phyloP scores from a whole-genome alignment of 1,284 basidiomycete genomes.

The Irpex rosettiformis region DNA sequence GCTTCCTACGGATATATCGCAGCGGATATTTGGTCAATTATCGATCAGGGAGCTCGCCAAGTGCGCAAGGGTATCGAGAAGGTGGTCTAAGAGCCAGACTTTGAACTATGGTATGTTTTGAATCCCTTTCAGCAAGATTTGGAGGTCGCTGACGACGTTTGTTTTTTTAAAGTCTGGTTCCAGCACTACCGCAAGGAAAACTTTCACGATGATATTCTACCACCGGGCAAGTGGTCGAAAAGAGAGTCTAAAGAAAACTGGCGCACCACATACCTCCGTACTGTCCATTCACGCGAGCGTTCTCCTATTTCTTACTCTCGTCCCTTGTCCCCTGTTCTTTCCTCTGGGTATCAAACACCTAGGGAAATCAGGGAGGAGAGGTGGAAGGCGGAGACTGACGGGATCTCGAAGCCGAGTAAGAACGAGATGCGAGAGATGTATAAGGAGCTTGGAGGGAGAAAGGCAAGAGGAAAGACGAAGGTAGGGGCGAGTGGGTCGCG shows the following conservation, averaged over 20 bases:
- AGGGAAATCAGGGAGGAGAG: slow-evolving; percentile 71
- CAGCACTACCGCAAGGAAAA: slow-evolving; percentile 79
- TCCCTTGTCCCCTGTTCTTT: slow-evolving; percentile 46
- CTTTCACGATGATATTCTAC: slow-evolving; percentile 72
- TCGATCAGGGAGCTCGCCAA: slow-evolving; percentile 66
- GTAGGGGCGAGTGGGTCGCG: slow-evolving; percentile 64
- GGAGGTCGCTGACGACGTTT: neutral
- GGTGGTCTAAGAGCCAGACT: slow-evolving; percentile 85
- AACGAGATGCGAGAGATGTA: slow-evolving; percentile 85
- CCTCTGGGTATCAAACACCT: slow-evolving; percentile 76
- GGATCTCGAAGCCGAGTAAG: slow-evolving; percentile 58
- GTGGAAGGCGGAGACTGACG: slow-evolving; percentile 61
- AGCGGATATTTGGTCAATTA: slow-evolving; percentile 69
- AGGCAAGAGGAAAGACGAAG: slow-evolving; percentile 62
- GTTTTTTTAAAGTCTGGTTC: slow-evolving; percentile 73
- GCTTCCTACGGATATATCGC: slow-evolving; percentile 78
- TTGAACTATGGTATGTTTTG: slow-evolving; percentile 76
- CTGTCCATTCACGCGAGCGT: slow-evolving; percentile 40
- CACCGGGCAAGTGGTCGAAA: slow-evolving; percentile 82
- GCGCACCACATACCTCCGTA: slow-evolving; percentile 57
- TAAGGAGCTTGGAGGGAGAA: slow-evolving; percentile 84
- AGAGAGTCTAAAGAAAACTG: slow-evolving; percentile 83
- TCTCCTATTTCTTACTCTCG: slow-evolving; percentile 35
- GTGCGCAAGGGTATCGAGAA: slow-evolving; percentile 77
- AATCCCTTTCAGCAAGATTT: neutral